Evolutionary conservation across 2,329 filamentous ascomycete genomes (phyloP), one percentile per base, ranked within the genome.

Genomic region (Fusarium sacchari): DNA sequence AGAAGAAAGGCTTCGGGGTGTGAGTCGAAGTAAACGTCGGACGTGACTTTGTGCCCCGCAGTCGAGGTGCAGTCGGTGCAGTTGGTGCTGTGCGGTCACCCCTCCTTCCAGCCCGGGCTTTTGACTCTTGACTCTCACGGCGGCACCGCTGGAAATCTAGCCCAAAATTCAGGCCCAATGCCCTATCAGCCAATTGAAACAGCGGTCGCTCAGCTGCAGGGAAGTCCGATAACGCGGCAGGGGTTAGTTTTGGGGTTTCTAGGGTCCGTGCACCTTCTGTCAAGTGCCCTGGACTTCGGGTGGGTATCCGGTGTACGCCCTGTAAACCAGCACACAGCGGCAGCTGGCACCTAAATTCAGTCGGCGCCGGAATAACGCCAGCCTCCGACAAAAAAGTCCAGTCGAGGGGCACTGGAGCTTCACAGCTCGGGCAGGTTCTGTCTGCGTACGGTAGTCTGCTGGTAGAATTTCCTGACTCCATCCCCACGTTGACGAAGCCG

Each of bases 371-470:
- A 79, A 78, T 71, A 79, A 79, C 58, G 52, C 64, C 18, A 57
- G 47, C 52, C 71, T 78, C 77, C 77, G 77, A 72, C 72, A 77
- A 78, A 79, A 78, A 78, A 77, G 73, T 75, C 46, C 72, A 67
- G 69, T 78, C 71, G 73, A 75, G 77, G 72, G 76, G 68, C 64
- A 67, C 46, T 66, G 72, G 73, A 79, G 77, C 77, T 78, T 78
- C 73, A 77, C 71, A 78, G 77, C 77, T 78, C 74, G 77, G 77
- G 76, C 74, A 78, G 77, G 76, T 78, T 78, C 76, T 78, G 56
- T 64, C 56, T 61, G 56, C 26, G 46, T 65, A 69, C 40, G 69
- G 76, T 71, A 73, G 71, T 71, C 71, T 73, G 75, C 76, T 76
- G 75, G 74, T 73, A 78, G 77, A 79, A 79, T 79, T 79, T 79